Base-by-base conservation (phyloP, 176 grass and related monocot genomes). In the Tillandsia leiboldiana region DNA sequence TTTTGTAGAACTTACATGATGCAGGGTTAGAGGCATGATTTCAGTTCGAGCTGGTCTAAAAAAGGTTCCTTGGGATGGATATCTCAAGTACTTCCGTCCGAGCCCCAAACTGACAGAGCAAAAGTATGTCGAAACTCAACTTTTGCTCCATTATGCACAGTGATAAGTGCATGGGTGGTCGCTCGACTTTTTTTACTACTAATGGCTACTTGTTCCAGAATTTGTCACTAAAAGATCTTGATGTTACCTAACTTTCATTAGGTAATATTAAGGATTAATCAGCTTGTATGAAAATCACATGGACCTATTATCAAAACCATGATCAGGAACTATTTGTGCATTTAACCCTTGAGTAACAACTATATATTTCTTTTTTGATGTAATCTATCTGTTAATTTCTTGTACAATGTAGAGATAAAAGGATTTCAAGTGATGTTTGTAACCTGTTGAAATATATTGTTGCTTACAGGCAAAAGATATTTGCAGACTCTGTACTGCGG, bases 1-100 rank as follows among this genome's bases (percentile, higher is more conserved):
- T 33, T 63, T 26, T 78, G 70, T 71, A 58, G 64, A 3, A 71
- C 68, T 73, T 18, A 79, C 69, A 77, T 67, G 29, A 18, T 65
- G 24, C 82, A 99, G 94, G 74, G 89, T 99, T 68, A 90, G 89
- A 72, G 89, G 88, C 79, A 99, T 99, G 94, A 99, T 99, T 80
- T 82, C 89, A 47, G 77, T 84, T 79, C 85, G 94, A 72, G 94
- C 94, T 83, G 84, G 94, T 77, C 86, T 93, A 52, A 99, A 90
- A 76, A 99, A 85, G 87, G 94, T 99, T 70, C 89, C 94, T 0
- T 99, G 94, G 94, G 94, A 99, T 85, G 89, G 94, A 61, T 99
- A 99, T 84, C 83, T 99, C 69, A 99, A 99, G 69, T 77, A 99
- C 73, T 90, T 82, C 66, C 87, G 94, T 8, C 89, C 94, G 50